Evolutionary conservation across 257 asterid species (phyloP).

Genomic region (Capsicum chinense): DNA sequence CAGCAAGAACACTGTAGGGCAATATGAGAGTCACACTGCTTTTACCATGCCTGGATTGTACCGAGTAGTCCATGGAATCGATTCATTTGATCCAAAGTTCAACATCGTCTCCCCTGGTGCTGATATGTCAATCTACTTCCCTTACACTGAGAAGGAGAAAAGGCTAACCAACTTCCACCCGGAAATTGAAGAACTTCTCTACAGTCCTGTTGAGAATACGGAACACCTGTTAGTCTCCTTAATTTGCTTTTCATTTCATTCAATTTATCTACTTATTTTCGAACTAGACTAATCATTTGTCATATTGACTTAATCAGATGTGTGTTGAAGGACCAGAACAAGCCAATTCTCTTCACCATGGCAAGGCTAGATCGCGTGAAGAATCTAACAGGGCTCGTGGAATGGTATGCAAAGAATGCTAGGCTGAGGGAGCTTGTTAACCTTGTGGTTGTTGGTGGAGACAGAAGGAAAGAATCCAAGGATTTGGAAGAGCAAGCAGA

Average conservation of each 20-base stretch:
- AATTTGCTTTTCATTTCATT: not conserved
- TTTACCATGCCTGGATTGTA: slow-evolving; percentile 38
- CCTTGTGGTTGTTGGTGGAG: slow-evolving; percentile 38
- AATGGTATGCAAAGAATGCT: slow-evolving; percentile 36
- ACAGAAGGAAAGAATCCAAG: slow-evolving; percentile 34
- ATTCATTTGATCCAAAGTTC: slow-evolving; percentile 34
- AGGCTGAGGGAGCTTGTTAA: slow-evolving; percentile 35
- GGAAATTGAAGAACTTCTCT: slow-evolving; percentile 35
- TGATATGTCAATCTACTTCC: slow-evolving; percentile 36
- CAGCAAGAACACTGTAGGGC: slow-evolving; percentile 36
- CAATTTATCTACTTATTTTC: not conserved
- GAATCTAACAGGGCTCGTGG: slow-evolving; percentile 34
- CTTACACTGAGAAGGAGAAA: slow-evolving; percentile 35
- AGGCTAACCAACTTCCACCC: slow-evolving; percentile 34
- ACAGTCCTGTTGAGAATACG: slow-evolving; percentile 32
- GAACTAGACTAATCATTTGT: not conserved
- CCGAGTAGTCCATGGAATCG: slow-evolving; percentile 35
- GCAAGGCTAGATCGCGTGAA: slow-evolving; percentile 37
- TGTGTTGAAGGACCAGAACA: slow-evolving; percentile 27
- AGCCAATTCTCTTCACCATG: slow-evolving; percentile 36
- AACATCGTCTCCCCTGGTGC: slow-evolving; percentile 38
- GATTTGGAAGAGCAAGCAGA: slow-evolving; percentile 35
- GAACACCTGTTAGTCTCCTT: slow-evolving; percentile 33
- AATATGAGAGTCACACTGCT: slow-evolving; percentile 36
- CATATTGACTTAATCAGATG: slow-evolving; percentile 4